Evolutionary conservation across 176 grass and related monocot genomes (phyloP), one percentile per base, ranked within the genome.

Genomic region (Aegilops sharonensis): DNA sequence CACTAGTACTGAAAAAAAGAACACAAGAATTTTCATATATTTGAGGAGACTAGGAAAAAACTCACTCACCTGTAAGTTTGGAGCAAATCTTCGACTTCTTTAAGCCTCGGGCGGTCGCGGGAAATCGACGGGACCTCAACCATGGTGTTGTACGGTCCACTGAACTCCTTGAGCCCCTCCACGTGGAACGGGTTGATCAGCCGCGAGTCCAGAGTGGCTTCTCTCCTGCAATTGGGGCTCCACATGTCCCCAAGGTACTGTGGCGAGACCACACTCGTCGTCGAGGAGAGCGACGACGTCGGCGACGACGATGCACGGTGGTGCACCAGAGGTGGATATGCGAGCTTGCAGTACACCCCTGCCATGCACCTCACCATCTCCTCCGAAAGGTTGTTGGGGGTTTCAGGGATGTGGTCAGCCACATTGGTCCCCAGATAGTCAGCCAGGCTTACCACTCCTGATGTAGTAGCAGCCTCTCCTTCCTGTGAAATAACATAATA

Each of bases 121-220:
- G 77, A 93, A 90, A 99, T 94, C 37, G 88, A 59, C 20, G 97
- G 92, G 84, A 99, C 91, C 85, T 99, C 97, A 61, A 96, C 94
- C 97, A 99, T 99, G 32, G 90, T 85, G 31, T 90, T 96, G 87
- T 97, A 99, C 11, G 97, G 97, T 79, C 97, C 97, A 56, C 94
- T 99, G 76, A 97, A 99, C 71, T 96, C 97, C 85, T 99, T 99
- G 80, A 97, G 79, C 64, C 97, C 97, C 72, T 96, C 97, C 0
- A 99, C 90, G 37, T 83, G 92, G 86, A 99, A 99, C 8, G 97
- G 97, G 88, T 99, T 99, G 76, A 99, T 92, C 85, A 99, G 81
- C 59, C 94, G 85, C 25, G 97, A 92, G 90, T 99, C 97, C 9
- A 94, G 78, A 68, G 86, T 91, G 1, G 80, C 84, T 81, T 99